Percentiles rank a stretch among this genome's conserved stretches.
These are phyloP conservation scores for Escallonia herrerae DNA, from an alignment of 129 eudicot species.

Conservation along the genomic window DNA sequence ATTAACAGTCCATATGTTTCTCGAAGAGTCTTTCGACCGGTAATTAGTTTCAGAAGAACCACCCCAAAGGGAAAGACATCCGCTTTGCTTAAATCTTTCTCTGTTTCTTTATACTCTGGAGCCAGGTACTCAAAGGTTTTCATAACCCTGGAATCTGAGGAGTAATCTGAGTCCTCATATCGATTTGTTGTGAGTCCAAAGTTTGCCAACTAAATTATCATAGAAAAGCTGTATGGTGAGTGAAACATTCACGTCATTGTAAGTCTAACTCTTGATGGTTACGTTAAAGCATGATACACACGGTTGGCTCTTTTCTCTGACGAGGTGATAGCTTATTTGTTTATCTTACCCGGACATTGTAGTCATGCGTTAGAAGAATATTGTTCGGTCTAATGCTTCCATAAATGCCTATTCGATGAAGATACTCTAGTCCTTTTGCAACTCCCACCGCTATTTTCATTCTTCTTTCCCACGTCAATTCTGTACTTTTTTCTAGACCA, in stretches of 20 bases:
- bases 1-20: conserved; percentile 43
- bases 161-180: conserved; percentile 31
- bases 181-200: conserved; percentile 31
- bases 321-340: too few relatives aligned
- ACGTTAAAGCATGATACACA: too few relatives aligned
- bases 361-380: conserved; percentile 47
- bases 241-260: neutral
- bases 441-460: conserved; percentile 37
- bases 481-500: conserved; percentile 22
- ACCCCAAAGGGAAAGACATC: conserved; percentile 48
- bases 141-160: conserved; percentile 34
- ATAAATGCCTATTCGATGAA: conserved; percentile 28
- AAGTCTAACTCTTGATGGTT: too few relatives aligned
- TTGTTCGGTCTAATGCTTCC: conserved; percentile 42
- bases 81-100: conserved; percentile 26
- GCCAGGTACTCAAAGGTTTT: conserved; percentile 49
- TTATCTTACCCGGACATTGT: conserved; percentile 32
- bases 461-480: conserved; percentile 49
- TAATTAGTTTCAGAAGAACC: conserved; percentile 44
- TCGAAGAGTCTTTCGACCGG: conserved; percentile 36
- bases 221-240: too few relatives aligned
- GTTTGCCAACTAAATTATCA: conserved; percentile 28
- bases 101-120: conserved; percentile 43
- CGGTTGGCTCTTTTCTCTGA: too few relatives aligned
- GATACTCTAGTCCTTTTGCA: conserved; percentile 38